Base-by-base conservation (phyloP, 176 grass and related monocot species). In the Aegilops sharonensis region DNA sequence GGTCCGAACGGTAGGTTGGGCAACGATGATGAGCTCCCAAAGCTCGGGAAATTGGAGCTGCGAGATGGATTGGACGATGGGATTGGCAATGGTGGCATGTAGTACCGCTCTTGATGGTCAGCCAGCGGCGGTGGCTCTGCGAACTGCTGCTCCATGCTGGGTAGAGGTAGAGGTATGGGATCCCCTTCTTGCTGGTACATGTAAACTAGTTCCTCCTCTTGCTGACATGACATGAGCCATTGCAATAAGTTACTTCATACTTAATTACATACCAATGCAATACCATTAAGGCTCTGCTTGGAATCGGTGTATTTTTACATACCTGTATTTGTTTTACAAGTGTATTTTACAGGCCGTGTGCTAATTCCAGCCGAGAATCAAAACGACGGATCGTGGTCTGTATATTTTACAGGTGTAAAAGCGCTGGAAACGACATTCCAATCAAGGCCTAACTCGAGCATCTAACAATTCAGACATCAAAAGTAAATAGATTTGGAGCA, bases 141-240 rank as follows among this genome's bases (percentile, higher is more conserved):
- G 50, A 86, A 66, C 8, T 64, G 81, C 9, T 89, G 83, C 12
- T 66, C 81, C 61, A 80, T 61, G 61, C 81, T 3, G 21, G 47
- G 4, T 50, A 50, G 48, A 14, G 48, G 5, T n/a, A 8, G 43
- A 45, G 43, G 43, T 45, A 45, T 23, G 6, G 37, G 76, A 5
- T 84, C 45, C 14, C 87, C 68, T 24, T 80, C 80, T 37, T 79
- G 85, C 48, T 66, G 76, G 48, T 69, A 91, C 81, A 87, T 75
- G 85, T 84, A 81, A 45, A 61, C 68, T 62, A 91, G 31, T 36
- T 81, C 81, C 61, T 75, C 89, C 13, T 77, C 13, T 11, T 91
- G 76, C 89, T 91, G 89, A 8, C n/a, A 87, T 83, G 25, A 50
- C 43, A 45, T 45, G 43, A 45, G 42, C 20, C 64, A 78, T 23